Base-by-base conservation (phyloP, 768 basidiomycete species). In the Chlorophyllum brunneum region DNA sequence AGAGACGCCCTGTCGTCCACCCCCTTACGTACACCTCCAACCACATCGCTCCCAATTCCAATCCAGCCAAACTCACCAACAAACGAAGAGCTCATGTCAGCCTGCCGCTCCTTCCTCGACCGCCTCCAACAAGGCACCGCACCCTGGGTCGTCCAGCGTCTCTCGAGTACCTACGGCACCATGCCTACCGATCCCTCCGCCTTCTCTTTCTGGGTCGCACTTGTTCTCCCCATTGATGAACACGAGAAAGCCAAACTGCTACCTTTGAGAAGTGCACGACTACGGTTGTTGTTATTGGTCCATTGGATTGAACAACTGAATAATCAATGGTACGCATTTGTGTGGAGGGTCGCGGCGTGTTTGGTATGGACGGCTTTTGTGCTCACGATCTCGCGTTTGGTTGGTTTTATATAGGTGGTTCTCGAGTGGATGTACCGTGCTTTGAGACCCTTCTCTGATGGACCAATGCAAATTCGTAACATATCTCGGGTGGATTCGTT, bases 101-200 rank as follows among this genome's bases (percentile, higher is more conserved):
- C 62, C n/a, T 78, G 77, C 63, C 65, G 62, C 23, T 34, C 62
- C 16, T 78, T 80, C 54, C 69, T 78, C n/a, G 66, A 70, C 29
- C 73, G 73, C 34, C 68, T 78, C 24, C 70, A 71, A 50, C 73
- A 70, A 27, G 90, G 92, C 13, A 85, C 83, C 1, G 90, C 92
- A 0, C 95, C 95, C 9, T 98, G 95, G 95, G 85, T 98, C 30
- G 83, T 92, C 2, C 92, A 97, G 61, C 81, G 91, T 42, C 76
- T 97, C 38, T 82, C 88, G 62, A 80, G 79, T 60, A 83, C 85
- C 0, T 88, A 88, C 62, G 92, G 92, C 2, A 71, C 78, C 4
- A 86, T 89, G 75, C 93, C 93, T 1, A 61, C 68, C 10, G 86
- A 92, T 65, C 79, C 85, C 0, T 77, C 77, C 23, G 70, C 77